Evolutionary conservation across 1,139 yeast species (phyloP), one percentile per base, ranked within the genome.

Genomic region (Candida sanyaensis): DNA sequence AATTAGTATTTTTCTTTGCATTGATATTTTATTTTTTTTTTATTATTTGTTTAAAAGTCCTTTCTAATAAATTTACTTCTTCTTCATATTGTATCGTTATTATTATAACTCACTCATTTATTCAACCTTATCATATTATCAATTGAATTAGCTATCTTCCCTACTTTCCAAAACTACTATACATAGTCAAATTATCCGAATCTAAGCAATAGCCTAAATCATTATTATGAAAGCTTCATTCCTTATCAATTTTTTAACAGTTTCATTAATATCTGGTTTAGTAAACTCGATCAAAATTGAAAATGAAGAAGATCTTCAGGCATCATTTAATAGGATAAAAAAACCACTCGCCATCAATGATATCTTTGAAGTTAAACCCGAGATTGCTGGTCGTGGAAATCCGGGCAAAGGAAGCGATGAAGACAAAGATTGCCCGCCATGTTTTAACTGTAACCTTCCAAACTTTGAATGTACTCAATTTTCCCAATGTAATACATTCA

Each of bases 361-460:
- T 49, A 55, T 66, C 1, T 70, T 68, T 50, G 62, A 55, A 27
- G 49, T 61, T 37, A 58, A 55, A 28, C 57, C 57, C 4, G 42
- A 45, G 13, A 34, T 41, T 10, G 39, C 30, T 12, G 24, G 12
- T 23, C 42, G 39, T 9, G 32, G 39, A 3, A 36, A 32, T 6
- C 44, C 42, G 17, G 42, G 50, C 17, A 42, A 42, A 11, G 45
- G 45, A 27, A 41, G 37, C 12, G 52, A 55, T 27, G 51, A 44
- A 10, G 56, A 56, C n/a, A 68, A 66, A 21, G 86, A 73, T 47
- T 86, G 93, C 57, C 93, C 95, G 0, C 95, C 93, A 0, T 86
- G 97, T 62, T 93, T 93, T 79, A 93, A 93, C 66, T 93, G 99
- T 71, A 87, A 90, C 75, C 76, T 91, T 12, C 96, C 97, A 8